Evolutionary conservation across 2,329 filamentous ascomycete species (phyloP).

Genomic region (Venturia nashicola): DNA sequence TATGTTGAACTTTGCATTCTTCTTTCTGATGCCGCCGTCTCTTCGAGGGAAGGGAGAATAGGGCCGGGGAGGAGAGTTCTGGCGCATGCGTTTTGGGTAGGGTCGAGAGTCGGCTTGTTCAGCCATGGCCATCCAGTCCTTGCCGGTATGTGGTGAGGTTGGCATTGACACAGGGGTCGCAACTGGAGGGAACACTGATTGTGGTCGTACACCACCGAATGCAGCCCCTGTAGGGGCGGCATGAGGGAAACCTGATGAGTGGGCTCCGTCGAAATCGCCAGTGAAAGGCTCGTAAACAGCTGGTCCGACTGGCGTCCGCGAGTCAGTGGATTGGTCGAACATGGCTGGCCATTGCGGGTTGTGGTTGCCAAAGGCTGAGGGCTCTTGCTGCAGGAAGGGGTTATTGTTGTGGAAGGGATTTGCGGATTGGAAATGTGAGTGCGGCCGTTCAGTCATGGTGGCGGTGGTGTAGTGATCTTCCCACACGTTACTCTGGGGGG

Average conservation of each 20-base stretch:
- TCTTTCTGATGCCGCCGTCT: constrained; percentile 90
- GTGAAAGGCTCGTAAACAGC: constrained; percentile 59
- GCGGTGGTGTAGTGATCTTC: constrained; percentile 33
- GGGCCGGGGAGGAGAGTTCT: constrained; percentile 56
- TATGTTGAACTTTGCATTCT: constrained; percentile 97
- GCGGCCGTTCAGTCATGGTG: constrained; percentile 18
- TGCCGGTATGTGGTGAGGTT: constrained; percentile 43
- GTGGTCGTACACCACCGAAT: constrained; percentile 30
- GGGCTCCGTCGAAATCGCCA: constrained; percentile 36
- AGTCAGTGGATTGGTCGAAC: constrained; percentile 50
- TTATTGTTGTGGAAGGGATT: constrained; percentile 29
- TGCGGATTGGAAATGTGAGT: constrained; percentile 33
- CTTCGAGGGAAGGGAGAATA: constrained; percentile 64
- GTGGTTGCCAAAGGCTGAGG: constrained; percentile 20
- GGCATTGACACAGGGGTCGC: constrained; percentile 32
- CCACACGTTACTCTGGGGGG: constrained; percentile 38
- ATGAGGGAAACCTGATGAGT: constrained; percentile 29
- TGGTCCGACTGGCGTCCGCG: constrained; percentile 61
- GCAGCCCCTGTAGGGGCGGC: constrained; percentile 29
- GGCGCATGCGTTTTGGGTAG: constrained; percentile 44
- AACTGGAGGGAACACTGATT: constrained; percentile 37
- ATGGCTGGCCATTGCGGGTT: constrained; percentile 30
- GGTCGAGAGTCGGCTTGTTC: constrained; percentile 35
- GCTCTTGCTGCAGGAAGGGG: constrained; percentile 53
- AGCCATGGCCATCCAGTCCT: constrained; percentile 43